phyloP scores from a whole-genome alignment of 768 basidiomycete genomes.

The Amanita subjunquillea region DNA sequence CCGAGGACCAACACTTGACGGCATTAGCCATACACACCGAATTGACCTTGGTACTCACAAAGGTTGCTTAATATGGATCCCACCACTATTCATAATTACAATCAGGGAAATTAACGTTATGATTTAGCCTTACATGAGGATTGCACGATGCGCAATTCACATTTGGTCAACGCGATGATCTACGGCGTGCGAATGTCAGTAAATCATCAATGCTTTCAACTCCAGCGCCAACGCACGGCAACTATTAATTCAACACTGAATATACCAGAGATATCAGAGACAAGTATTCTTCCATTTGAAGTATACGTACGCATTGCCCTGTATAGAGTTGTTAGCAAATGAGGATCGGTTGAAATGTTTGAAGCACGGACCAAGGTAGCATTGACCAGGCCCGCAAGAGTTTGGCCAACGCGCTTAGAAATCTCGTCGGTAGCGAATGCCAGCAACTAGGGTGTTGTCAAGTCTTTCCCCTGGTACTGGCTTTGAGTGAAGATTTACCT shows the following conservation, averaged over 20 bases:
- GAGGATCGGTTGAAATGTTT: neutral
- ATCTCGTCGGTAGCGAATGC: slow-evolving; percentile 83
- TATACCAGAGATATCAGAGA: slow-evolving; percentile 8
- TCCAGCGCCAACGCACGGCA: slow-evolving; percentile 40
- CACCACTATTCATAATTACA: slow-evolving; percentile 40
- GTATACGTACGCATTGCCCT: slow-evolving; percentile 41
- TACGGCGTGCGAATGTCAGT: slow-evolving; percentile 10
- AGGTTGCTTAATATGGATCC: slow-evolving; percentile 85
- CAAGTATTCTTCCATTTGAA: slow-evolving; percentile 13
- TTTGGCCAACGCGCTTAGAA: slow-evolving; percentile 74
- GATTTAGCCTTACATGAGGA: slow-evolving; percentile 51
- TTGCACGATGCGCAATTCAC: slow-evolving; percentile 68
- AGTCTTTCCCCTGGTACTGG: neutral
- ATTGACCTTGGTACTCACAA: slow-evolving; percentile 33
- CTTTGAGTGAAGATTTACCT: slow-evolving; percentile 26
- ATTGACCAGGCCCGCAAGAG: slow-evolving; percentile 75
- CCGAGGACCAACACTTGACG: slow-evolving; percentile 65
- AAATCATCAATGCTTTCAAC: neutral
- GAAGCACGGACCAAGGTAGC: slow-evolving; percentile 57
- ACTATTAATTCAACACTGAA: slow-evolving; percentile 63
- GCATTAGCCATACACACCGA: slow-evolving; percentile 3
- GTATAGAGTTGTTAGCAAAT: slow-evolving; percentile 1
- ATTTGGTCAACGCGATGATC: slow-evolving; percentile 40
- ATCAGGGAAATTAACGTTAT: slow-evolving; percentile 1
- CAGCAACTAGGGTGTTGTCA: slow-evolving; percentile 37